A percentile compares a stretch with the other conserved stretches of the same genome.
phyloP scores from a whole-genome alignment of 148 eudicot genomes.

The Rhododendron simsii region DNA sequence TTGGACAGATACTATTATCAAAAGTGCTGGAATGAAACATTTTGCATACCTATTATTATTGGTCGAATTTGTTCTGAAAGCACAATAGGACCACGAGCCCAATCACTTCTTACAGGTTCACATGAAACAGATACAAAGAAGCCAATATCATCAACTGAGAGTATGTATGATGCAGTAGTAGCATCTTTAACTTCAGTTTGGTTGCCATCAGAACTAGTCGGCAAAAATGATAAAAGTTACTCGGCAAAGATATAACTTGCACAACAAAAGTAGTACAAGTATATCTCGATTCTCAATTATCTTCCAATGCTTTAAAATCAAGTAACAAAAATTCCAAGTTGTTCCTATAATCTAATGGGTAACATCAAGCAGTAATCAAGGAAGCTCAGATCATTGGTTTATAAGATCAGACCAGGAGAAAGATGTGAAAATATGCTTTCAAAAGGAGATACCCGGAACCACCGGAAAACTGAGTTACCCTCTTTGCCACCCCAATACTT shows the following conservation, averaged over 20 bases:
- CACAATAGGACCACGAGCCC: slow-evolving; percentile 84
- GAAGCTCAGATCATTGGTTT: background rate
- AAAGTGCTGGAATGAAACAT: background rate
- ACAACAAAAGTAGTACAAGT: background rate
- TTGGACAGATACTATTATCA: background rate
- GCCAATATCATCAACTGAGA: slow-evolving; percentile 75
- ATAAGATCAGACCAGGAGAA: background rate
- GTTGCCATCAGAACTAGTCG: slow-evolving; percentile 60
- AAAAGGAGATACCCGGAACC: slow-evolving; percentile 75
- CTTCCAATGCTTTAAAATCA: background rate
- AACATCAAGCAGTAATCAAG: background rate
- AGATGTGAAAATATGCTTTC: background rate
- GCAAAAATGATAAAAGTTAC: slow-evolving; percentile 23
- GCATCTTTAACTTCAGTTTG: slow-evolving; percentile 60
- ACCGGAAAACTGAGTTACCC: slow-evolving; percentile 84
- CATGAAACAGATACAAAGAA: slow-evolving; percentile 82
- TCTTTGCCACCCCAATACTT: slow-evolving; percentile 97
- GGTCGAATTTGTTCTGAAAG: slow-evolving; percentile 83
- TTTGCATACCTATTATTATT: slow-evolving; percentile 63
- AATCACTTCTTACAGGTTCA: slow-evolving; percentile 84
- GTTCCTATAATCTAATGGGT: background rate
- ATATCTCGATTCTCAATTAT: background rate
- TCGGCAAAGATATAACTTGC: slow-evolving; percentile 8
- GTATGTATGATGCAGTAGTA: slow-evolving; percentile 51
- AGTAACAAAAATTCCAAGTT: background rate